Conservation (phyloP, 306 rosid species). For the Corylus heterophylla region DNA sequence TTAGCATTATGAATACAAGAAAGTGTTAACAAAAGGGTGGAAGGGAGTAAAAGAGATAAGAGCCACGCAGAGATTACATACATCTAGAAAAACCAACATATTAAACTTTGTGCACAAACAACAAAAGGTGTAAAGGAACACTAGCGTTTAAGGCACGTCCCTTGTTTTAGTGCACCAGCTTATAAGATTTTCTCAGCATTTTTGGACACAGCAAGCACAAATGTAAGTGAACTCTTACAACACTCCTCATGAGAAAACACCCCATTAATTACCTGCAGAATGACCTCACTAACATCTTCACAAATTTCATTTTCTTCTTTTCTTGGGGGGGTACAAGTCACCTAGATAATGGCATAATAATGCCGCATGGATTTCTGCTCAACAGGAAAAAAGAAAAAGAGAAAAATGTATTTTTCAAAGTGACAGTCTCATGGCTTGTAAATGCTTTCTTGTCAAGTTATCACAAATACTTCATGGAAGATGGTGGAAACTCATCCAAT, state of each 20-base stretch:
- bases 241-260: neutral
- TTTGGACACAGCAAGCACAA: neutral
- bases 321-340: too few relatives aligned
- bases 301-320: neutral
- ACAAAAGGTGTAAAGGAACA: neutral
- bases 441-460: too few relatives aligned
- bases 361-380: too few relatives aligned
- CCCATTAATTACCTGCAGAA: neutral
- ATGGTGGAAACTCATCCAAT: too few relatives aligned
- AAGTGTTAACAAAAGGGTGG: neutral
- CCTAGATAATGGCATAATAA: too few relatives aligned
- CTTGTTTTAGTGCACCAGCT: neutral
- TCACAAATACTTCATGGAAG: too few relatives aligned
- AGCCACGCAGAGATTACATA: conserved; percentile 10
- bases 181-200: neutral
- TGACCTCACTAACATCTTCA: neutral
- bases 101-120: neutral
- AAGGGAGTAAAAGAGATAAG: conserved; percentile 17
- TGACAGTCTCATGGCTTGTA: too few relatives aligned
- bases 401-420: too few relatives aligned
- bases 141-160: neutral
- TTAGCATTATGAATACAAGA: conserved; percentile 10
- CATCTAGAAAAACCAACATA: conserved; percentile 12
- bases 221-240: neutral
- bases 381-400: too few relatives aligned